A percentile compares a stretch with the other conserved stretches of the same genome.
Evolutionary conservation across 1,284 basidiomycete genomes (phyloP).

Genomic region (Puccinia novopanici): DNA sequence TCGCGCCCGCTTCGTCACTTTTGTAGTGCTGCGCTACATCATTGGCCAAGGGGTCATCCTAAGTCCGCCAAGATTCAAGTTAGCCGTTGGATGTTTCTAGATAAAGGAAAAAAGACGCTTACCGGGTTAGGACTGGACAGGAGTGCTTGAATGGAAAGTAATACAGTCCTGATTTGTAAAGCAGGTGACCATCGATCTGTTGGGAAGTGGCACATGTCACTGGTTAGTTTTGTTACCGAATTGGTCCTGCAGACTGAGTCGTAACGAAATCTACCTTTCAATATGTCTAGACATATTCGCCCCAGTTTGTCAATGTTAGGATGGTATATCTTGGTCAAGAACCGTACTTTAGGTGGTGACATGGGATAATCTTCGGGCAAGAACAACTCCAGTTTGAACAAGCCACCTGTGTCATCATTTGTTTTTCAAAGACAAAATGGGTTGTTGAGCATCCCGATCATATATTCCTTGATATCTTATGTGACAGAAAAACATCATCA

Average conservation of each 20-base stretch:
- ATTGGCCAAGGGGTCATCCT: constrained; percentile 93
- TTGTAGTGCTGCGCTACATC: constrained; percentile 96
- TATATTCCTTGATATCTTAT: constrained; percentile 23
- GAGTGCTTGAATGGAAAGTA: constrained; percentile 93
- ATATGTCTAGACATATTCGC: constrained; percentile 94
- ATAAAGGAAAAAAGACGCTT: constrained; percentile 31
- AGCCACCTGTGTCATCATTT: constrained; percentile 68
- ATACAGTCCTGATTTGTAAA: constrained; percentile 93
- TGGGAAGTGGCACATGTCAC: background rate
- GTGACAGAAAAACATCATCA: constrained; percentile 6
- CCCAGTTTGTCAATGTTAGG: constrained; percentile 99
- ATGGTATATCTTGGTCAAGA: constrained; percentile 99
- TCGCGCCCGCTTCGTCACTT: constrained; percentile 89
- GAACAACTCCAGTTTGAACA: constrained; percentile 94
- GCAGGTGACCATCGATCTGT: constrained; percentile 98
- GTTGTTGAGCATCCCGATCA: constrained; percentile 9
- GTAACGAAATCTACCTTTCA: constrained; percentile 71
- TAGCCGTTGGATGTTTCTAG: background rate
- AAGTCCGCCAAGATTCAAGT: background rate
- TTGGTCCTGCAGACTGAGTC: constrained; percentile 44
- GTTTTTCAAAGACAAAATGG: background rate
- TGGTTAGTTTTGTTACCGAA: background rate
- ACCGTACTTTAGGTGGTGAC: constrained; percentile 97
- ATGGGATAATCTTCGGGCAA: constrained; percentile 98
- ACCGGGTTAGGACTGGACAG: constrained; percentile 89